Base-by-base conservation (phyloP, 176 grass and related monocot species). In the Saccharum officinarum region DNA sequence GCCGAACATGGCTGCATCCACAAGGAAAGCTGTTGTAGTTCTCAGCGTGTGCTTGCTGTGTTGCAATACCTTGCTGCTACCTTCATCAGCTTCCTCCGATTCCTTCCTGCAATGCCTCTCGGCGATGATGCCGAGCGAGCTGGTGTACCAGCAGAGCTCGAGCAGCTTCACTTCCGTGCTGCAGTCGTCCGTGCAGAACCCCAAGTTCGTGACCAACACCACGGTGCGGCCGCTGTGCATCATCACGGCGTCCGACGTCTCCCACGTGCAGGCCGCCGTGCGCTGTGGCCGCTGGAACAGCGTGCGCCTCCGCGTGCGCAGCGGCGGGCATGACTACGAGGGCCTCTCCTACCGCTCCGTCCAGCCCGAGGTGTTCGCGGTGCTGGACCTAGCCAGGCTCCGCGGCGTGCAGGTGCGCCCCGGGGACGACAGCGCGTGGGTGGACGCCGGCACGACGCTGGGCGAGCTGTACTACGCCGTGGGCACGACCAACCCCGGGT, bases 291-390 rank as follows among this genome's bases (percentile, higher is more conserved):
- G 74, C 66, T 16, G 46, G 1, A 9, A 75, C 33, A 68, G 66
- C 61, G 71, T 91, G 10, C 68, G 39, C 14, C 73, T 94, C 66
- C 83, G 89, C 39, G n/a, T 92, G 7, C 70, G 92, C 77, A 92
- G 92, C 66, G 89, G 92, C 18, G 92, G 92, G 15, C 92, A 94
- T 62, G 92, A 94, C 83, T 94, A 91, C 34, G 88, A 88, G 74
- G 92, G 86, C 69, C 80, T 94, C 5, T 94, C 92, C 3, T 94
- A 91, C 89, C 69, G 85, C 3, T 75, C 78, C 17, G 81, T 84
- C 28, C 80, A 16, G 15, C 81, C 84, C 11, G 83, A 79, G 49
- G 40, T 4, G 64, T 82, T 81, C 83, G 85, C 78, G 0, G 85
- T 87, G 78, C 45, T 86, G 3, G 84, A 86, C 84, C 84, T 86